Evolutionary conservation across 371 early-diverging fungal genomes (phyloP), one percentile per base, ranked within the genome.

Genomic region (Apophysomyces ossiformis): DNA sequence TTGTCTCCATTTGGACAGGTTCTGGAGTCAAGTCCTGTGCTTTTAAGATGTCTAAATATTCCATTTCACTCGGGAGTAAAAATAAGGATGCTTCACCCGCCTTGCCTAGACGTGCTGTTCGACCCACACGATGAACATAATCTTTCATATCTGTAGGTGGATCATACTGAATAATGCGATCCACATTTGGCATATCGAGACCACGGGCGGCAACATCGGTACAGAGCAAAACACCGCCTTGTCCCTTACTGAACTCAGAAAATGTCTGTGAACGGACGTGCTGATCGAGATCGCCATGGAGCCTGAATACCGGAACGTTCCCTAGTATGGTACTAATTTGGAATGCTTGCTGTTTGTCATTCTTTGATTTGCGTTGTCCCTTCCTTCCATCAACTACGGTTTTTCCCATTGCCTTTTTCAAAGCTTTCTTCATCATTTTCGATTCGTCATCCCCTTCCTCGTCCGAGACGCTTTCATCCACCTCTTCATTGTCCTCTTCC

Each of bases 131-230:
- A 82, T 99, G 99, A 39, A 99, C 92, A 78, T 98, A 99, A 61
- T 96, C 96, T 59, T 90, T 87, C 16, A 93, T 74, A 76, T 94
- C 96, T 18, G 91, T 83, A 7, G 99, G 99, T n/a, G 96, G 90
- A 78, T 99, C 99, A 68, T 93, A 99, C 77, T 99, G 99, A 44
- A 99, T 84, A 67, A 99, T 95, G 54, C 87, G 85, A 36, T 92
- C 87, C 32, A 99, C 94, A 69, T 95, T 87, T 21, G 98, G 94
- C 67, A 99, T 78, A 87, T 99, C 99, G 44, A 99, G 82, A 60
- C 99, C 99, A 77, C 99, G 92, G 7, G 99, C 97, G 9, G 97
- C 98, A 8, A 99, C 96, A 80, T 99, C 99, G 0, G 99, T 99
- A 73, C 96, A 95, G 67, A 99, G 84, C 36, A 99, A 76, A 39